phyloP scores from a whole-genome alignment of 306 rosid species.

The Malus asiatica region DNA sequence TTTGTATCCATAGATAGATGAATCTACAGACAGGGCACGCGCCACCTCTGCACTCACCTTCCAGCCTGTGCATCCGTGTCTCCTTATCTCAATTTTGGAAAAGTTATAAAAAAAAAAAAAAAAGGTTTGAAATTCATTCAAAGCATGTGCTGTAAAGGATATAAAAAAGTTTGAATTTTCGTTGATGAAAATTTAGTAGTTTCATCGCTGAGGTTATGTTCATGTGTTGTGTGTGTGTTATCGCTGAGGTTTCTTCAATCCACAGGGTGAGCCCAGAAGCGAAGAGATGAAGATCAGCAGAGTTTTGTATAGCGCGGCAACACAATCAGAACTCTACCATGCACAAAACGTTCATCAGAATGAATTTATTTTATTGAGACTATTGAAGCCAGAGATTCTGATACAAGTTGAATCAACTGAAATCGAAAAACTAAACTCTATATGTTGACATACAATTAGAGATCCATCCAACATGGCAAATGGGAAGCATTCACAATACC shows the following conservation, averaged over 20 bases:
- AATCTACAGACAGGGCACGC: not conserved
- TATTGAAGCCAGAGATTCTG: not conserved
- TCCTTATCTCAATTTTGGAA: not conserved
- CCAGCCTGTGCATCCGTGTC: not conserved
- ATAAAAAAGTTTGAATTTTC: no score
- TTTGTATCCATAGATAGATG: not conserved
- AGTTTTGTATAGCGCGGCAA: not conserved
- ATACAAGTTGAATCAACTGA: not conserved
- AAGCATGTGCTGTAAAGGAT: no score
- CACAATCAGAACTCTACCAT: not conserved
- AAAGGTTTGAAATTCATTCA: not conserved
- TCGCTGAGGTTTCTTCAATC: not conserved
- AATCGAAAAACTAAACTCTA: not conserved
- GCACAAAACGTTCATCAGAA: not conserved
- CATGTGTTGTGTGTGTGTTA: not conserved
- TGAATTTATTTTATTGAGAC: not conserved
- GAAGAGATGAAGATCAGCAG: not conserved
- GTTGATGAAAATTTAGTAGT: no score
- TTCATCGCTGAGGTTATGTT: not conserved
- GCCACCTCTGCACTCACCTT: not conserved
- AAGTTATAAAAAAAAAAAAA: not conserved
- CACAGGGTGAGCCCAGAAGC: not conserved
- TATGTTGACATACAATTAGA: not conserved
- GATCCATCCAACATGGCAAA: not conserved
- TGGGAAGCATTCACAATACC: slow-evolving; percentile 3